These are phyloP conservation scores for Parascedosporium putredinis DNA, from an alignment of 2,329 filamentous ascomycete genomes.

Conservation along the genomic window DNA sequence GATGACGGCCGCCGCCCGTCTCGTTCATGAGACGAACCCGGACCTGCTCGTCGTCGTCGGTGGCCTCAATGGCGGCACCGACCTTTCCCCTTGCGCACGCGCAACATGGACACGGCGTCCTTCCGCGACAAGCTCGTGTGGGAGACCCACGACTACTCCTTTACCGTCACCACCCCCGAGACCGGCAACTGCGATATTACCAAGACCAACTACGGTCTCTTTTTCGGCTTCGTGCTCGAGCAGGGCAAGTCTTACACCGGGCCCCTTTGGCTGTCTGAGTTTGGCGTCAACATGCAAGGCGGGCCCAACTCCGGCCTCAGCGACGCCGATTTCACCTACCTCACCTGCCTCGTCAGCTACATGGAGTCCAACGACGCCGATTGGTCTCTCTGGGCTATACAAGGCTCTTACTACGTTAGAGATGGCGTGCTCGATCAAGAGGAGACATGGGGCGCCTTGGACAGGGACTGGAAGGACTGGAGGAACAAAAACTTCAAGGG, in stretches of 20 bases:
- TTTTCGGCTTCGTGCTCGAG: conserved; percentile 41
- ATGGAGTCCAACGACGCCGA: conserved; percentile 46
- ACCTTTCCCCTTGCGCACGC: conserved; percentile 33
- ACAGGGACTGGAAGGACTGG: conserved; percentile 29
- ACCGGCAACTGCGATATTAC: conserved; percentile 31
- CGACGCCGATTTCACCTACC: conserved; percentile 35
- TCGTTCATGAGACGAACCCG: conserved; percentile 41
- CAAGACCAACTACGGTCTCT: conserved; percentile 32
- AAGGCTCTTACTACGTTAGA: conserved; percentile 49
- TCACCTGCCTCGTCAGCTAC: conserved; percentile 40
- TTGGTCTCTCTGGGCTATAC: conserved; percentile 48
- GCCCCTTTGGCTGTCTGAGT: conserved; percentile 48
- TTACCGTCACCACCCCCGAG: conserved; percentile 37
- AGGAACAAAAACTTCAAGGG: conserved; percentile 25
- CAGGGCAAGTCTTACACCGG: conserved; percentile 36
- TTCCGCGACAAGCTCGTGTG: conserved; percentile 45
- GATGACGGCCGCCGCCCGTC: conserved; percentile 33
- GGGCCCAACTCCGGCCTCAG: conserved; percentile 30
- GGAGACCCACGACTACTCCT: conserved; percentile 50
- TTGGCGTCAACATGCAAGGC: conserved; percentile 40
- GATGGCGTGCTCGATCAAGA: conserved; percentile 37
- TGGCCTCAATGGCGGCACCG: conserved; percentile 41
- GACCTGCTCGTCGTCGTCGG: conserved; percentile 44
- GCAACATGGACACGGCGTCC: conserved; percentile 30
- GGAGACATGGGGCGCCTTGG: conserved; percentile 41